Evolutionary conservation across 495 filamentous ascomycete species (phyloP).

Genomic region (Gamarada debralockiae): DNA sequence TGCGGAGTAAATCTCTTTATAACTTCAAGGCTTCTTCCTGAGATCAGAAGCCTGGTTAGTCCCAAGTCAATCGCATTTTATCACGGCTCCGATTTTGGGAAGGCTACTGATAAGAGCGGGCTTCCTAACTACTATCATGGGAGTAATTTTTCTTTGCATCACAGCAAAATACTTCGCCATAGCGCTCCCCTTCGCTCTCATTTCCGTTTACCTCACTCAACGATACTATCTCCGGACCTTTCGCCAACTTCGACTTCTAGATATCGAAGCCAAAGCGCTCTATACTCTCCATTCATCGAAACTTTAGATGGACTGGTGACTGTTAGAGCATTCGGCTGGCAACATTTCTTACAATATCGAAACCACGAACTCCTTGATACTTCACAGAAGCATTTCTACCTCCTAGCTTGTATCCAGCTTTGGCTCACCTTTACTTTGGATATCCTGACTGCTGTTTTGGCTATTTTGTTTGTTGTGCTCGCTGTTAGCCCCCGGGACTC

Average conservation of each 20-base stretch:
- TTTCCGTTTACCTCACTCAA: slow-evolving; percentile 45
- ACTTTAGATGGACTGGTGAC: slow-evolving; percentile 43
- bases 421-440: slow-evolving; percentile 49
- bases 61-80: too few species aligned
- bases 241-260: slow-evolving; percentile 53
- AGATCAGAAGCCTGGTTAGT: too few species aligned
- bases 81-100: too few species aligned
- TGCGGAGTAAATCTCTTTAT: too few species aligned
- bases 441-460: slow-evolving; percentile 38
- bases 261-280: slow-evolving; percentile 52
- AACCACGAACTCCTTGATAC: slow-evolving; percentile 51
- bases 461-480: slow-evolving; percentile 36
- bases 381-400: slow-evolving; percentile 43
- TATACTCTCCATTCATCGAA: slow-evolving; percentile 44
- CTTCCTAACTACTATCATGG: too few species aligned
- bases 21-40: too few species aligned
- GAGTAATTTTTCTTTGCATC: background rate
- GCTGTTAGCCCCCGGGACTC: slow-evolving; percentile 28
- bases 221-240: slow-evolving; percentile 60
- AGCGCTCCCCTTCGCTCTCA: background rate
- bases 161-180: background rate
- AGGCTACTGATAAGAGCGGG: too few species aligned
- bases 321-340: slow-evolving; percentile 47
- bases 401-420: slow-evolving; percentile 49
- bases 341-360: slow-evolving; percentile 36